Conservation (phyloP, 2,329 filamentous ascomycete genomes). For the Ophiostoma pallidulum region DNA sequence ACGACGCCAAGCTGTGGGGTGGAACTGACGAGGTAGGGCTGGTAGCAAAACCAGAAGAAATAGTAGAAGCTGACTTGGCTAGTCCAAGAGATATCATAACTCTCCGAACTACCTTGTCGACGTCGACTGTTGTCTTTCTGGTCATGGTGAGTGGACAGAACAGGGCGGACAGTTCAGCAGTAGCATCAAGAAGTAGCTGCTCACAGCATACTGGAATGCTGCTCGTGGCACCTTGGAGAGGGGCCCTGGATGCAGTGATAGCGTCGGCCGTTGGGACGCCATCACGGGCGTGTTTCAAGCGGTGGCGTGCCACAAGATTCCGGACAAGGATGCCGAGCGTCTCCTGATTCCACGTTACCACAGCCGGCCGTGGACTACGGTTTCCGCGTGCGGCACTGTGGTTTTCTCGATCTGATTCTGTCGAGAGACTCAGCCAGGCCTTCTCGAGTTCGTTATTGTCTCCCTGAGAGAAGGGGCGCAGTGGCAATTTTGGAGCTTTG, state of each 20-base stretch:
- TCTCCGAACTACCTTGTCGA: conserved; percentile 36
- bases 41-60: not conserved
- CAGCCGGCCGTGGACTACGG: conserved; percentile 24
- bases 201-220: conserved; percentile 37
- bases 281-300: conserved; percentile 33
- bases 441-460: conserved; percentile 75
- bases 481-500: conserved; percentile 42
- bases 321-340: conserved; percentile 32
- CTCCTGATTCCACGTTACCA: conserved; percentile 27
- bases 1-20: conserved; percentile 1
- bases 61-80: not conserved
- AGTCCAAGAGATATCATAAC: conserved; percentile 29
- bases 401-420: conserved; percentile 36
- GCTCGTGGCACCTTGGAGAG: conserved; percentile 9
- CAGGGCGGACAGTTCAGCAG: conserved; percentile 35
- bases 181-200: conserved; percentile 37
- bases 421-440: conserved; percentile 58
- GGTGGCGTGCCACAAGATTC: conserved; percentile 37
- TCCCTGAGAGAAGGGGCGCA: conserved; percentile 67
- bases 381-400: conserved; percentile 32
- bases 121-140: conserved; percentile 29
- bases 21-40: no score
- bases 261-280: conserved; percentile 25
- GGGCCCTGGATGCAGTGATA: conserved; percentile 14
- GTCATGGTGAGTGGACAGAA: conserved; percentile 42